These are phyloP conservation scores for Tricharina praecox DNA, from an alignment of 495 filamentous ascomycete species.

Conservation along the genomic window DNA sequence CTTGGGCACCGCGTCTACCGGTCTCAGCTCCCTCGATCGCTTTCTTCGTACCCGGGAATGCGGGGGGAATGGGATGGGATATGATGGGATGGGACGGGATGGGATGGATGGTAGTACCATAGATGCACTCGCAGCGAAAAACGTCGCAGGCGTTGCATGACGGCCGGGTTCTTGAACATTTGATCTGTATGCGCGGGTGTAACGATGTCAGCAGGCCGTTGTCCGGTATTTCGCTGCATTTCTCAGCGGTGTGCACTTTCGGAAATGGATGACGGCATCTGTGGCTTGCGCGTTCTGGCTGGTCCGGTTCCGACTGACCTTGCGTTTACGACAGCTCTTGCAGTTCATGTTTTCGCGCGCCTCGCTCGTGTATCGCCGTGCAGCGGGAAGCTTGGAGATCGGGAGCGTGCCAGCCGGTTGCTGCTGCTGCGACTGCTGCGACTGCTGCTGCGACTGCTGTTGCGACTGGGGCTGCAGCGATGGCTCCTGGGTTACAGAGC, in stretches of 20 bases:
- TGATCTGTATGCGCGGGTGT: conserved; percentile 48
- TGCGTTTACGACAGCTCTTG: conserved; percentile 79
- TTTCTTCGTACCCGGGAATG: conserved; percentile 13
- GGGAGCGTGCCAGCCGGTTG: conserved; percentile 2
- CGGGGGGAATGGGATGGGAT: background rate
- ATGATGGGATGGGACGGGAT: too few species aligned
- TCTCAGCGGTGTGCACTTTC: too few species aligned
- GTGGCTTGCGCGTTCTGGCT: too few species aligned
- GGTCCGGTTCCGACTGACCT: too few species aligned
- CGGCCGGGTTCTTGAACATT: conserved; percentile 70
- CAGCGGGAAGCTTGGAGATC: conserved; percentile 36
- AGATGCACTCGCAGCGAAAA: conserved; percentile 75
- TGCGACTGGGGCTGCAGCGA: too few species aligned
- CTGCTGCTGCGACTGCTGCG: too few species aligned
- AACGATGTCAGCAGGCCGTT: too few species aligned
- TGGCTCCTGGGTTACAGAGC: background rate
- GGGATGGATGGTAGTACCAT: too few species aligned
- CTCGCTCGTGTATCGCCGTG: conserved; percentile 51
- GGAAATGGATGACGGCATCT: too few species aligned
- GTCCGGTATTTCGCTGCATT: too few species aligned
- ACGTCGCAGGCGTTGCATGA: conserved; percentile 78
- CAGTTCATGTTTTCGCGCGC: conserved; percentile 85
- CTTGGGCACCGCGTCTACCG: conserved; percentile 64
- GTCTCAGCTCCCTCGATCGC: conserved; percentile 5
- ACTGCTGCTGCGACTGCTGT: conserved; percentile 1